phyloP scores from a whole-genome alignment of 495 filamentous ascomycete genomes.

The Thermothielavioides terrestris region DNA sequence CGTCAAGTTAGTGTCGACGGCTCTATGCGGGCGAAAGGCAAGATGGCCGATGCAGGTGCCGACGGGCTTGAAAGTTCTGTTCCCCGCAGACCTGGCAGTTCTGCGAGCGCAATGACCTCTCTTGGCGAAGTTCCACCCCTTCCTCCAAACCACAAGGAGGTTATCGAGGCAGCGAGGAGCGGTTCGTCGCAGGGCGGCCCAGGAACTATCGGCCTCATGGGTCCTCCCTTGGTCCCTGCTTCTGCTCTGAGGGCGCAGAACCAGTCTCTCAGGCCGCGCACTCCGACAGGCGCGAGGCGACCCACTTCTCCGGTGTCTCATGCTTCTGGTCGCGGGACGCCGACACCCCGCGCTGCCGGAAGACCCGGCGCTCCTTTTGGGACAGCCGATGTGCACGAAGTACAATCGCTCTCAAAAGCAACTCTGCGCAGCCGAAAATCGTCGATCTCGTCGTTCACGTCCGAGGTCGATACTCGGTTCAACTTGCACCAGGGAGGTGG shows the following conservation, averaged over 20 bases:
- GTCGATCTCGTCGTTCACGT: conserved; percentile 89
- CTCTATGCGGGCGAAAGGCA: conserved; percentile 28
- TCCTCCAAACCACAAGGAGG: conserved; percentile 71
- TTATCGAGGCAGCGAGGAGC: conserved; percentile 67
- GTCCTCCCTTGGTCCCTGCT: conserved; percentile 74
- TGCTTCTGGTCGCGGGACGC: conserved; percentile 26
- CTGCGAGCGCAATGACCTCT: conserved; percentile 47
- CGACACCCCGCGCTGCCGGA: conserved; percentile 30
- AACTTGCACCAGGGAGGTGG: conserved; percentile 56
- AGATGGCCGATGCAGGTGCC: conserved; percentile 15
- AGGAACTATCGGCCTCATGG: conserved; percentile 55
- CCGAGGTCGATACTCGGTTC: conserved; percentile 86
- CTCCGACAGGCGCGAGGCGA: conserved; percentile 45
- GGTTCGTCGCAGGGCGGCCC: conserved; percentile 40
- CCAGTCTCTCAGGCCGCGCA: conserved; percentile 54
- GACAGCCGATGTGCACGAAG: conserved; percentile 32
- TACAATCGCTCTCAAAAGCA: conserved; percentile 33
- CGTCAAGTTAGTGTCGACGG: conserved; percentile 35
- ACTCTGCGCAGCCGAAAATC: conserved; percentile 52
- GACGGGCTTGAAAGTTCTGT: conserved; percentile 15
- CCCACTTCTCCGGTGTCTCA: conserved; percentile 32
- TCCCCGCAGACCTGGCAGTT: conserved; percentile 55
- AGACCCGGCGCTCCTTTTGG: conserved; percentile 27
- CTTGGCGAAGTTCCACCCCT: conserved; percentile 53
- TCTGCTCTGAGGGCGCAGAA: conserved; percentile 54